These are phyloP conservation scores for Angomonas ambiguus DNA, from an alignment of 208 protist species.

Conservation along the genomic window DNA sequence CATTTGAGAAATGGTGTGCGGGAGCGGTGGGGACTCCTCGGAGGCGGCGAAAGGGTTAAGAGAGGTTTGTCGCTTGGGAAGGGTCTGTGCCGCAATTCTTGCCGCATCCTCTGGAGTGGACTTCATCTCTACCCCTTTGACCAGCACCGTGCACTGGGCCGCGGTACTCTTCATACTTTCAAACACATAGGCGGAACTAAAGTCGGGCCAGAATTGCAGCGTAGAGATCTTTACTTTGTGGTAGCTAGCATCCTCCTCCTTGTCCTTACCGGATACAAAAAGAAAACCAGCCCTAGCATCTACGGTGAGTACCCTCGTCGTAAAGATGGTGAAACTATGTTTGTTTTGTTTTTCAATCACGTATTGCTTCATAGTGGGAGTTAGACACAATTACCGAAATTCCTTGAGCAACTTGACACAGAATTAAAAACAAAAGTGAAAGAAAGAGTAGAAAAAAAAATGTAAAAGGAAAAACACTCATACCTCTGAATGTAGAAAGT, in stretches of 20 bases:
- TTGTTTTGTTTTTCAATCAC: constrained; percentile 4
- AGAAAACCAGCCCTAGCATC: background rate
- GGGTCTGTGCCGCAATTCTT: background rate
- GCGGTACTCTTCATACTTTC: background rate
- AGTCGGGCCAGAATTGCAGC: constrained; percentile 8
- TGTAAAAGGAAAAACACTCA: background rate
- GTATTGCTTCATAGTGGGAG: background rate
- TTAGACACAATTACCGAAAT: background rate
- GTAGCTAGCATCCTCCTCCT: background rate
- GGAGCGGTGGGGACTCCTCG: background rate
- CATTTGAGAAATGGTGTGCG: background rate
- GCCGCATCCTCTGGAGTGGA: background rate
- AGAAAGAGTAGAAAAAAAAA: background rate
- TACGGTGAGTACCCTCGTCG: background rate
- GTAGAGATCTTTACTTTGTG: background rate
- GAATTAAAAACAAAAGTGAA: background rate
- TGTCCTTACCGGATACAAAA: background rate
- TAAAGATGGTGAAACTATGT: background rate
- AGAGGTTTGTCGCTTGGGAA: background rate
- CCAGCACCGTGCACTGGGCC: background rate
- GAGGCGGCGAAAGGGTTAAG: background rate
- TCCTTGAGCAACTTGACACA: too few species aligned
- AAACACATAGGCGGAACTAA: background rate
- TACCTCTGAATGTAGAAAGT: too few species aligned
- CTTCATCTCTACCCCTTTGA: background rate